Evolutionary conservation across 768 basidiomycete species (phyloP), one percentile per base, ranked within the genome.

Genomic region (Kwoniella newhampshirensis): DNA sequence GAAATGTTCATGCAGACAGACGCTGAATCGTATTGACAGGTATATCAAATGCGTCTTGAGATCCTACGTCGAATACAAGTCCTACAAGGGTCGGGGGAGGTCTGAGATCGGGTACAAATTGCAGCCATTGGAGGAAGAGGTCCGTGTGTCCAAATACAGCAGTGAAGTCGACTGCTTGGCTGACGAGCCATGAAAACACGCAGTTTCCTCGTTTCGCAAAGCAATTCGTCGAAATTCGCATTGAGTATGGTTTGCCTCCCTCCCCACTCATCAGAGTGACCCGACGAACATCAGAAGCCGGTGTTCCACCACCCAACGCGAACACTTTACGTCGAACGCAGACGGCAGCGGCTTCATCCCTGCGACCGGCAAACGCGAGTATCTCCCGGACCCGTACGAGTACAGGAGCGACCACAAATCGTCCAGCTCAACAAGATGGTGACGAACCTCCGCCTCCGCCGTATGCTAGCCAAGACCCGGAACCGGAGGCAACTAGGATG

Each of bases 361-460:
- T 35, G 25, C 32, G 51, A 28, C 40, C 36, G 21, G 20, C 11
- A 23, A 55, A 37, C 36, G 46, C 28, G 18, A 30, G 32, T n/a
- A 51, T 60, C 52, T 41, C 51, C 26, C 53, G 62, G 1, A 54
- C 46, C 4, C 59, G 40, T 42, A 51, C 56, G 20, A 57, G 52
- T 1, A 41, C 54, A n/a, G 57, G 51, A 17, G 43, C 56, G 1
- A 60, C 20, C 2, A 42, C 45, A 28, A 18, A 48, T 3, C 51
- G 39, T 8, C 50, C 60, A 0, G 27, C n/a, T 39, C 59, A 8
- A 35, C 59, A 52, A 1, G 65, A 64, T 17, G 64, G 52, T 1
- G 63, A 67, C 3, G 73, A 71, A 7, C 65, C 56, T 12, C 71
- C 75, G 2, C 75, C 75, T 0, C 75, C 75, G 5, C 73, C 73